phyloP scores from a whole-genome alignment of 345 rosid species.

The Camelina sativa region DNA sequence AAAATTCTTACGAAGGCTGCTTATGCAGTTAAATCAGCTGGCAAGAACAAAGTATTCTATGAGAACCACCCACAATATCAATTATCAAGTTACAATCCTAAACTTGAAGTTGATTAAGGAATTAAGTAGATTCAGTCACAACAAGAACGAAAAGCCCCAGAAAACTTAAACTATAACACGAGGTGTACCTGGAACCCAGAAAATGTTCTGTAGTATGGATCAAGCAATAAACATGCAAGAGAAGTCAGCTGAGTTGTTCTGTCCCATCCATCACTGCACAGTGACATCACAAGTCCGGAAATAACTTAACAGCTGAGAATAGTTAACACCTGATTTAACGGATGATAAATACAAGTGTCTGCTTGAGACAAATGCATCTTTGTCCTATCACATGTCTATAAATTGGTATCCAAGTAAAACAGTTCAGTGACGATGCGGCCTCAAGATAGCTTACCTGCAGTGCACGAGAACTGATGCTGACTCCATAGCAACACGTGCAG shows the following conservation, averaged over 20 bases:
- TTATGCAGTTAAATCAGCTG: conserved; percentile 23
- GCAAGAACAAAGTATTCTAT: conserved; percentile 20
- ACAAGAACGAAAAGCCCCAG: conserved; percentile 16
- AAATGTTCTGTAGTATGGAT: conserved; percentile 93
- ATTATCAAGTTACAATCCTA: conserved; percentile 16
- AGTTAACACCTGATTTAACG: conserved; percentile 16
- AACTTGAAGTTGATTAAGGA: conserved; percentile 22
- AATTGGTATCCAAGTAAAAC: conserved; percentile 22
- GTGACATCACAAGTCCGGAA: conserved; percentile 25
- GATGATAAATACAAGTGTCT: conserved; percentile 11
- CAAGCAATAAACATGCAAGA: conserved; percentile 89
- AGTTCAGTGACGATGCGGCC: conserved; percentile 13
- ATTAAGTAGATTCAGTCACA: conserved; percentile 22
- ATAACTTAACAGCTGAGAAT: conserved; percentile 26
- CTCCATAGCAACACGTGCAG: conserved; percentile 89
- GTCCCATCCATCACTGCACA: conserved; percentile 98
- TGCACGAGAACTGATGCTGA: conserved; percentile 97
- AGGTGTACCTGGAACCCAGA: conserved; percentile 88
- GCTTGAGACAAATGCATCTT: conserved; percentile 29
- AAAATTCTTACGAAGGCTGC: conserved; percentile 18
- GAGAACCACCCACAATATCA: conserved; percentile 14
- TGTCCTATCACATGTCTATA: conserved; percentile 22
- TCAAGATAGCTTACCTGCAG: conserved; percentile 71
- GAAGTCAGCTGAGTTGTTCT: conserved; percentile 96
- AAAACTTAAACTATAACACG: conserved; percentile 18